Evolutionary conservation across 2,329 filamentous ascomycete species (phyloP), one percentile per base, ranked within the genome.

Genomic region (Cladophialophora exuberans): DNA sequence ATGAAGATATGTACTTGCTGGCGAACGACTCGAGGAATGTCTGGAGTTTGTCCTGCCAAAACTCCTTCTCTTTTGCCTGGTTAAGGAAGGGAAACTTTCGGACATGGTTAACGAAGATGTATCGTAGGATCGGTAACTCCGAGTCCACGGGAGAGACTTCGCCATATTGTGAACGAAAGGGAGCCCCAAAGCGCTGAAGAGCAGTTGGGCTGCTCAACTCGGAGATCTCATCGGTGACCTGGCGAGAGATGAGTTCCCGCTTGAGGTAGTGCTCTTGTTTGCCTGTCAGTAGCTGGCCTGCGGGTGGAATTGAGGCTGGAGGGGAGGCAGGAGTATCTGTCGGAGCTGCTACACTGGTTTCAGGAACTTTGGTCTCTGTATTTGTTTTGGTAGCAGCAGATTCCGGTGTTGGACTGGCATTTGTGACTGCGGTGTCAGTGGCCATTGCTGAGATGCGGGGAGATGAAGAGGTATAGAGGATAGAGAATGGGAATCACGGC

Each of bases 201-300:
- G 94, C 94, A 2, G 94, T 99, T 5, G 94, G 91, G 17, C 91
- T 95, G 72, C 94, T 95, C 64, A 99, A 85, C 74, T 97, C 94
- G 61, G 81, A 82, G 69, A 99, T 95, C 74, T 99, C 94, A 76
- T 82, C 89, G 71, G 87, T 84, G 59, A 94, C 92, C 77, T 99
- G 93, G 68, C 90, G 85, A 48, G 88, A 87, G 60, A 99, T 85
- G 67, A 99, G 87, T 72, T 99, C 94, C 68, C 94, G 86, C 76
- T 99, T 99, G 64, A 99, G 85, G 70, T 99, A 99, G 72, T 99
- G 94, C 72, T 99, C 94, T 80, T 99, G 93, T 76, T 97, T 97
- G 64, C 94, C 94, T 0, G 92, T 96, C 69, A 99, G 76, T 61
- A 86, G 75, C 45, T 82, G 81, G 18, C 80, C 81, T 28, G 78